Evolutionary conservation across 2,329 filamentous ascomycete genomes (phyloP).

Genomic region (Alternaria infectoria): DNA sequence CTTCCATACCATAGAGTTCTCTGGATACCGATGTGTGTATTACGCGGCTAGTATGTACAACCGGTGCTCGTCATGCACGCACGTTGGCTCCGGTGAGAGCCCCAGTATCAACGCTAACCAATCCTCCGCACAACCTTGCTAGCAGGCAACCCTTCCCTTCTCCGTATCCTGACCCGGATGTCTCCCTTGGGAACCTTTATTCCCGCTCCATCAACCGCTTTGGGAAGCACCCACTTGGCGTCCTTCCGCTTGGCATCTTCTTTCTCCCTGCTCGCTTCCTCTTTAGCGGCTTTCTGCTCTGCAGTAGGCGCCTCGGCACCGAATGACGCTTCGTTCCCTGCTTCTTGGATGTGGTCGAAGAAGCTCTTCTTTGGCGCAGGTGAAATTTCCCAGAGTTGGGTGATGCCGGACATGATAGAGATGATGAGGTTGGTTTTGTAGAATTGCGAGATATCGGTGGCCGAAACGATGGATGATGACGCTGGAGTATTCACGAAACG

Average conservation of each 20-base stretch:
- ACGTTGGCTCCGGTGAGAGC: slow-evolving; percentile 1
- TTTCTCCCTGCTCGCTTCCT: slow-evolving; percentile 13
- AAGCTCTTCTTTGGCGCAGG: slow-evolving; percentile 43
- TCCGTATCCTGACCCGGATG: slow-evolving; percentile 61
- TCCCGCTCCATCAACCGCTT: slow-evolving; percentile 53
- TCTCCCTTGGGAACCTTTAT: slow-evolving; percentile 60
- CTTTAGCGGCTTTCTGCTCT: slow-evolving; percentile 15
- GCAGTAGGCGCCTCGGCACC: slow-evolving; percentile 30
- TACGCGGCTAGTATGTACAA: background rate
- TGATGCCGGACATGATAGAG: slow-evolving; percentile 39
- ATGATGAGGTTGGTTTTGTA: slow-evolving; percentile 35
- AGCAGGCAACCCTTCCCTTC: slow-evolving; percentile 35
- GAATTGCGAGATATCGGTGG: slow-evolving; percentile 18
- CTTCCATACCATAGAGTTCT: background rate
- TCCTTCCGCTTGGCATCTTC: slow-evolving; percentile 14
- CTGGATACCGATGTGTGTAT: background rate
- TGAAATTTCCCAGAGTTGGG: slow-evolving; percentile 45
- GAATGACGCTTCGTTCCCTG: slow-evolving; percentile 37
- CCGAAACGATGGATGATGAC: slow-evolving; percentile 23
- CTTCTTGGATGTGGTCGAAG: slow-evolving; percentile 41
- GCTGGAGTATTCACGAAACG: slow-evolving; percentile 29
- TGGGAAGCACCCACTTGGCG: slow-evolving; percentile 58
- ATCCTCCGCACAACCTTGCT: slow-evolving; percentile 17
- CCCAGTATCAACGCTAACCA: slow-evolving; percentile 10
- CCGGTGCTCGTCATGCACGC: background rate